Evolutionary conservation across 208 protist genomes (phyloP).

Genomic region (Trypanosoma boissoni): DNA sequence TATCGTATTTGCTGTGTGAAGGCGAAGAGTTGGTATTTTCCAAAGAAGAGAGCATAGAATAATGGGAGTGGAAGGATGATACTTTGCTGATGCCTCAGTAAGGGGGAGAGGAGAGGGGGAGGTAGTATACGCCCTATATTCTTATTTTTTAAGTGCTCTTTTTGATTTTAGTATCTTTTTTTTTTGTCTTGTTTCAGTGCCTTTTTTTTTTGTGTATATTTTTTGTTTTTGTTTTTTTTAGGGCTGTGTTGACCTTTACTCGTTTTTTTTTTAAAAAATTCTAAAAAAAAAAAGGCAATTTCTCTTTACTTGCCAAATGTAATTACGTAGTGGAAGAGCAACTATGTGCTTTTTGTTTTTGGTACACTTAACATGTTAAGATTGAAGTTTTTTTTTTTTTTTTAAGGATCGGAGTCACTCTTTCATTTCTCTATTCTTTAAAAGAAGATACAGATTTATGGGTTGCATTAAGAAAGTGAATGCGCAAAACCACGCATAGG

Average conservation of each 20-base stretch:
- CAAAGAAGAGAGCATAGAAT: too few relatives aligned
- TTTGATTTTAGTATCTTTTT: conserved; percentile 1
- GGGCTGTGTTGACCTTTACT: neutral
- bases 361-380: neutral
- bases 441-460: conserved; percentile 4
- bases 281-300: too few relatives aligned
- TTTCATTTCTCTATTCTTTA: conserved; percentile 17
- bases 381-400: conserved; percentile 5
- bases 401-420: neutral
- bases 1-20: conserved; percentile 34
- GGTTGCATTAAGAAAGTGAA: neutral
- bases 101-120: too few relatives aligned
- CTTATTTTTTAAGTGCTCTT: neutral
- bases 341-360: conserved; percentile 14
- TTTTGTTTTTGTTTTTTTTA: conserved; percentile 1
- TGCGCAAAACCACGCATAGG: neutral
- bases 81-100: too few relatives aligned
- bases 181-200: neutral
- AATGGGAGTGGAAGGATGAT: too few relatives aligned
- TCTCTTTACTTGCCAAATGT: too few relatives aligned
- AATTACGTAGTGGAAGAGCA: too few relatives aligned
- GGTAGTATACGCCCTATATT: too few relatives aligned
- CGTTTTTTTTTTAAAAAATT: too few relatives aligned
- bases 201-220: neutral
- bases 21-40: neutral